Evolutionary conservation across 306 rosid genomes (phyloP).

Genomic region (Vigna mungo): DNA sequence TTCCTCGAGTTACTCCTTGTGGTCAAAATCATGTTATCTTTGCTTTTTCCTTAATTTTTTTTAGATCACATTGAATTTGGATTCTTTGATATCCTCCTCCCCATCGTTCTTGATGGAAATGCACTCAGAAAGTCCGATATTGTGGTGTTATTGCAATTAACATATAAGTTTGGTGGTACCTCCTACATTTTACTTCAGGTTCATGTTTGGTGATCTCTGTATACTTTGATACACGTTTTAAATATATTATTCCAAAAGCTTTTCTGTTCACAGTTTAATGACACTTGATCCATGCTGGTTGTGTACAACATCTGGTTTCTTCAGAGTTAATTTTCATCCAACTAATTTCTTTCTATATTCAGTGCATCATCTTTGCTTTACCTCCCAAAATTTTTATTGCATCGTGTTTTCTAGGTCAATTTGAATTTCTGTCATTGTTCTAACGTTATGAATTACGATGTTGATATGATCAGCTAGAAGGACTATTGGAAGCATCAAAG

Average conservation of each 20-base stretch:
- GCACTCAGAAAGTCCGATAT: neutral
- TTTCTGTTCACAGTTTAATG: neutral
- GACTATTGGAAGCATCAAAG: constrained; percentile 79
- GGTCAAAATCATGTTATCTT: neutral
- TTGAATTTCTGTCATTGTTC: constrained; percentile 23
- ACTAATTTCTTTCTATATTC: neutral
- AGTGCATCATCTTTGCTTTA: constrained; percentile 11
- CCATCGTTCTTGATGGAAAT: neutral
- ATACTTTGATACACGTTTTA: neutral
- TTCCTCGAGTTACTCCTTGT: neutral
- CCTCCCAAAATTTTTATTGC: neutral
- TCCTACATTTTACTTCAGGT: neutral
- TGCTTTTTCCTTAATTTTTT: neutral
- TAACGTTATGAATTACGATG: constrained; percentile 37
- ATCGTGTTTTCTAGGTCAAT: neutral
- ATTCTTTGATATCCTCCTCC: neutral
- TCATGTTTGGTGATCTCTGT: neutral
- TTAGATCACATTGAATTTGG: neutral
- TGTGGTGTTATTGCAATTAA: neutral
- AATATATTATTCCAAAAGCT: neutral
- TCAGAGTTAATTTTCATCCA: neutral
- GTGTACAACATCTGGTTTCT: neutral
- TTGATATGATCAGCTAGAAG: constrained; percentile 62
- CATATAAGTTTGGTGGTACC: neutral
- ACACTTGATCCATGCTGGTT: neutral